Evolutionary conservation across 2,329 filamentous ascomycete genomes (phyloP).

Genomic region (Fusarium sublunatum): DNA sequence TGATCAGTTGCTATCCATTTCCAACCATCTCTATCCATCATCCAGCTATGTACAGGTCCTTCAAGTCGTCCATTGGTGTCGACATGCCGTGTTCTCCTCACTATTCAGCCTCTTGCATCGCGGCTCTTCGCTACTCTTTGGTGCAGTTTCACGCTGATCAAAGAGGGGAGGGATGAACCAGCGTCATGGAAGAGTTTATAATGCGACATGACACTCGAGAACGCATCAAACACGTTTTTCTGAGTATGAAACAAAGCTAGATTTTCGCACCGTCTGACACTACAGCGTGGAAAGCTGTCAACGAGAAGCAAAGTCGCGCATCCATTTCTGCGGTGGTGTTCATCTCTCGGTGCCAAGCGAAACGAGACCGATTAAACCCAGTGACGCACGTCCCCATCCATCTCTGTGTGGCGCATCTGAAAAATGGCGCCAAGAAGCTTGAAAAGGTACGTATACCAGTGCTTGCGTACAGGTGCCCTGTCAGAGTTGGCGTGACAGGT

Average conservation of each 20-base stretch:
- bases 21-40: neutral
- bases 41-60: neutral
- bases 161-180: constrained; percentile 4
- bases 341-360: constrained; percentile 40
- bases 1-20: neutral
- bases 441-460: constrained; percentile 23
- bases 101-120: constrained; percentile 6
- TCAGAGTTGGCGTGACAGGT: constrained; percentile 23
- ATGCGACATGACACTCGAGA: neutral
- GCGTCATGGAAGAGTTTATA: constrained; percentile 13
- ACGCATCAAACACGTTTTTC: constrained; percentile 3
- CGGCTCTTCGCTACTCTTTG: neutral
- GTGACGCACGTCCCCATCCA: constrained; percentile 32
- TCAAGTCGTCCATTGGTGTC: neutral
- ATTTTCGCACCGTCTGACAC: constrained; percentile 1
- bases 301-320: constrained; percentile 33
- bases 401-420: constrained; percentile 35
- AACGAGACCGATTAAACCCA: constrained; percentile 41
- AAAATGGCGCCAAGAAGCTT: constrained; percentile 26
- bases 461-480: constrained; percentile 3
- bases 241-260: neutral
- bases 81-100: neutral
- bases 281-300: constrained; percentile 6
- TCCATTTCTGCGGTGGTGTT: constrained; percentile 27
- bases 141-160: constrained; percentile 11